A percentile compares a stretch with the other conserved stretches of the same genome.
Conservation (phyloP, 768 basidiomycete genomes). For the Boletus insuetus region DNA sequence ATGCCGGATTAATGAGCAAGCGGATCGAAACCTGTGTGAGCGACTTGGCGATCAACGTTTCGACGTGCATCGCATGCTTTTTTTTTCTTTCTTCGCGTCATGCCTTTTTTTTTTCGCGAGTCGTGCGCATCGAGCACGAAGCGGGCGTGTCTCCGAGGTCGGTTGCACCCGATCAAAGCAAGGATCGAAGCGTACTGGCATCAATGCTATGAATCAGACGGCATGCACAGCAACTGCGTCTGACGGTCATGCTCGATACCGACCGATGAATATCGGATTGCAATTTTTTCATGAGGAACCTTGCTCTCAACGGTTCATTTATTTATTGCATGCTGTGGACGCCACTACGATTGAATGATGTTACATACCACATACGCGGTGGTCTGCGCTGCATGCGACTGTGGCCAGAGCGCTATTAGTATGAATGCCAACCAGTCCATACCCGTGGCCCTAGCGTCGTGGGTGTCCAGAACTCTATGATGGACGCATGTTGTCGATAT, state of each 20-base stretch:
- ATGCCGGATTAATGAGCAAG: not conserved
- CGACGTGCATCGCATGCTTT: not conserved
- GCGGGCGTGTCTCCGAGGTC: not conserved
- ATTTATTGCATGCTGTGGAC: not conserved
- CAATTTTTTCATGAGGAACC: not conserved
- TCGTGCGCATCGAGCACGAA: not conserved
- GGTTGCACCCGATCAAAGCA: constrained; percentile 7
- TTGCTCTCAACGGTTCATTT: not conserved
- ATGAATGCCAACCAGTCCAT: not conserved
- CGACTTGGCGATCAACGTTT: not conserved
- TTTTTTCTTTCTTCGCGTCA: not conserved
- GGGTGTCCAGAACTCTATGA: not conserved
- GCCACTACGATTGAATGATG: not conserved
- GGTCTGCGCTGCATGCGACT: not conserved
- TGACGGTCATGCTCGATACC: not conserved
- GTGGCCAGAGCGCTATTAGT: not conserved
- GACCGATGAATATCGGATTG: not conserved
- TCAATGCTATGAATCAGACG: not conserved
- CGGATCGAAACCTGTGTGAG: not conserved
- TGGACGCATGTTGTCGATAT: not conserved
- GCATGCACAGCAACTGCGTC: not conserved
- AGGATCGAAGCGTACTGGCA: not conserved
- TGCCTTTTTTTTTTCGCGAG: not conserved
- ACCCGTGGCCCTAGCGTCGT: not conserved
- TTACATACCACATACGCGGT: not conserved